Base-by-base conservation (phyloP, 2,329 filamentous ascomycete genomes). In the Thielaviopsis populi region DNA sequence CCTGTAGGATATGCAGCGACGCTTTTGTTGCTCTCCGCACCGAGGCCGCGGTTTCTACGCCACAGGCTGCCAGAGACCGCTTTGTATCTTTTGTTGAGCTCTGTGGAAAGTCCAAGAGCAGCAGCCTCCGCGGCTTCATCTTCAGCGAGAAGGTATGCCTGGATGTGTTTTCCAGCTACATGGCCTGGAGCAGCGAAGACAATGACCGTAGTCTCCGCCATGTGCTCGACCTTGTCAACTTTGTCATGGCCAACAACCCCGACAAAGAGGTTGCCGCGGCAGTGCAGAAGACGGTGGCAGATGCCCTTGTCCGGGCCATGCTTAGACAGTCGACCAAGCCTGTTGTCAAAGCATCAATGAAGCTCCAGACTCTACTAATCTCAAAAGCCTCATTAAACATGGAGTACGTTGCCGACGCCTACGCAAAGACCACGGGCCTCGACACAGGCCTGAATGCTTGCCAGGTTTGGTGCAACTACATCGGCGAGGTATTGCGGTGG, bases 281-380 rank as follows among this genome's bases (percentile, higher is more conserved):
- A 2, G 74, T 79, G 40, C 81, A 79, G 68, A 68, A 70, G 19
- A 71, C 70, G 17, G 75, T 86, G 6, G 69, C 85, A 17, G 71
- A 77, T 30, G 79, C 75, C 4, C 76, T 85, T 6, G 69, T 87
- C 17, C 79, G 80, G 1, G 82, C 86, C 15, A 78, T 88, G 50
- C 77, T 79, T 24, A 79, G 82, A 64, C 78, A 81, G 66, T 83
- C 83, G 41, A 78, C 83, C 17, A 84, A 82, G 67, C 80, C 84
- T 10, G 77, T 85, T 61, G 83, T 84, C 48, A 89, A 89, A 71
- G 86, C 86, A 42, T 82, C 85, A 6, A 80, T 90, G 66, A 84
- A 85, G 69, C 81, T 81, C 17, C 74, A 89, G 43, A 83, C 87
- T 59, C 80, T 85, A 69, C 80, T 90, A 64, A 70, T 90, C 2